Percentiles rank a stretch among this genome's conserved stretches.
phyloP scores from a whole-genome alignment of 306 rosid genomes.

The Cucumis cinereus region DNA sequence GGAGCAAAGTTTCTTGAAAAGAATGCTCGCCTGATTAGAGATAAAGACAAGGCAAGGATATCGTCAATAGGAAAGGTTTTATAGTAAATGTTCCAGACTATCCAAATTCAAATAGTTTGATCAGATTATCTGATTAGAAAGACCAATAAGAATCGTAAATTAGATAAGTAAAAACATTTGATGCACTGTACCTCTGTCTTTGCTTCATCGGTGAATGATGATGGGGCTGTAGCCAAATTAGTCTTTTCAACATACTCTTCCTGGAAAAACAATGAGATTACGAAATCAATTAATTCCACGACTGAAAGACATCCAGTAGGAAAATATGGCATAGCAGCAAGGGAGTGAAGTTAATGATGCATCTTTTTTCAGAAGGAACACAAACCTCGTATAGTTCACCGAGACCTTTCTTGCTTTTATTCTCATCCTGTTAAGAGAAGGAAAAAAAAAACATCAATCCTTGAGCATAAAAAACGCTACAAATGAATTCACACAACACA shows the following conservation, averaged over 20 bases:
- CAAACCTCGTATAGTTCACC: slow-evolving; percentile 87
- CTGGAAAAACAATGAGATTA: slow-evolving; percentile 28
- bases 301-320: neutral
- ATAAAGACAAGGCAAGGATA: slow-evolving; percentile 13
- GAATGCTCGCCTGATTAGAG: slow-evolving; percentile 54
- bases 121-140: neutral
- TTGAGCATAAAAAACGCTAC: neutral
- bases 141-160: neutral
- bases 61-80: neutral
- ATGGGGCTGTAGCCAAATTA: slow-evolving; percentile 41
- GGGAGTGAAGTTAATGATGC: slow-evolving; percentile 7
- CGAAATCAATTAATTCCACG: neutral
- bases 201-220: slow-evolving; percentile 55
- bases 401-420: slow-evolving; percentile 83
- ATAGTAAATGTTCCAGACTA: neutral
- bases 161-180: slow-evolving; percentile 6
- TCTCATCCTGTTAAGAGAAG: slow-evolving; percentile 51
- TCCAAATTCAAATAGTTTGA: neutral
- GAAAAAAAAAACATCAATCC: neutral
- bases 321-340: neutral
- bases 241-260: slow-evolving; percentile 70
- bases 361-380: slow-evolving; percentile 14
- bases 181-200: slow-evolving; percentile 51
- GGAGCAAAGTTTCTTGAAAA: slow-evolving; percentile 66
- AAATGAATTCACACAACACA: neutral